Evolutionary conservation across 2,329 filamentous ascomycete genomes (phyloP).

Genomic region (Colletotrichum tamarilloi): DNA sequence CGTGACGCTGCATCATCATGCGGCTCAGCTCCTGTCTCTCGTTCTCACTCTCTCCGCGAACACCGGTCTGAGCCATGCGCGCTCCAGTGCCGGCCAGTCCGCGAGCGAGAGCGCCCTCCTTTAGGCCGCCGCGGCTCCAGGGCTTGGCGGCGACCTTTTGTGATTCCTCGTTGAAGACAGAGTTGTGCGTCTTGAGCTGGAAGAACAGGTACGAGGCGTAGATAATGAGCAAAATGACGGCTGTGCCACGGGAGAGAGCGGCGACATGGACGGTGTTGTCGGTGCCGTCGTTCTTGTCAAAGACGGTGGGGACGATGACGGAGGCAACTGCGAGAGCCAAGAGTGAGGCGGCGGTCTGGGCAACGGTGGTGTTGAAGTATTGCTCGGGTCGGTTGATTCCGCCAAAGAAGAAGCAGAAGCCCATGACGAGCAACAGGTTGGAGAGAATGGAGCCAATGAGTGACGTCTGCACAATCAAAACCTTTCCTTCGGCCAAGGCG

Average conservation of each 20-base stretch:
- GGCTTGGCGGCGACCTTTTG: conserved; percentile 77
- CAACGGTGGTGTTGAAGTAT: conserved; percentile 91
- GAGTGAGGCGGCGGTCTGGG: conserved; percentile 86
- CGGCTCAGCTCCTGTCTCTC: conserved; percentile 54
- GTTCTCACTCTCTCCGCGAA: conserved; percentile 49
- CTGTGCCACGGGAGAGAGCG: conserved; percentile 76
- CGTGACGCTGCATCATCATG: conserved; percentile 55
- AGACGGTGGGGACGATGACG: conserved; percentile 91
- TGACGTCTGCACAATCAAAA: conserved; percentile 91
- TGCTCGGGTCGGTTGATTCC: conserved; percentile 84
- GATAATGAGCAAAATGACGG: conserved; percentile 84
- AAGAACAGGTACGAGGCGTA: conserved; percentile 89
- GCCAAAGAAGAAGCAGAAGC: conserved; percentile 92
- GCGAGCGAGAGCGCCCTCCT: conserved; percentile 49
- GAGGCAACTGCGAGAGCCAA: conserved; percentile 82
- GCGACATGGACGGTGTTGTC: conserved; percentile 61
- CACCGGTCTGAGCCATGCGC: conserved; percentile 47
- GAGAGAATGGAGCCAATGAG: conserved; percentile 92
- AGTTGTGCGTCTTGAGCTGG: conserved; percentile 86
- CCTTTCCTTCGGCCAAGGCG: conserved; percentile 77
- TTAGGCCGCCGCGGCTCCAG: conserved; percentile 48
- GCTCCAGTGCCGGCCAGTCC: conserved; percentile 54
- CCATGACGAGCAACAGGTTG: conserved; percentile 88
- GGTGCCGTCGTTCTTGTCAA: conserved; percentile 65
- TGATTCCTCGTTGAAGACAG: conserved; percentile 83